These are phyloP conservation scores for Leucosporidium creatinivorum DNA, from an alignment of 768 basidiomycete species.

Conservation along the genomic window DNA sequence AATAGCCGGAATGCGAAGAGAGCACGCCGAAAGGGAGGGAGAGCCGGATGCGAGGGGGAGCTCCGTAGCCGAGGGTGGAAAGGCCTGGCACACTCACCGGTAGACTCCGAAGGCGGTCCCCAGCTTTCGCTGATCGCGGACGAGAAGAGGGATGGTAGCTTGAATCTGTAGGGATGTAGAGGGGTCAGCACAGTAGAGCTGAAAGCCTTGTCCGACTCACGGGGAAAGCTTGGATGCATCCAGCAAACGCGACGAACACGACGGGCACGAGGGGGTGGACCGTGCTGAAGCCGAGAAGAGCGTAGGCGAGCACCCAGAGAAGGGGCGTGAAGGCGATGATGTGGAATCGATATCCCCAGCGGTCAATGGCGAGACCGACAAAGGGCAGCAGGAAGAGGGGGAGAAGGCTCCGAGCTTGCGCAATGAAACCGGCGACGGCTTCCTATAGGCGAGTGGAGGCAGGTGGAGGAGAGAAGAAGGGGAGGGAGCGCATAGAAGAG, in stretches of 20 bases:
- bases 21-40: too few species aligned
- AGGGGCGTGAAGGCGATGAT: conserved; percentile 1
- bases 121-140: not conserved
- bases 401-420: not conserved
- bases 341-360: conserved; percentile 3
- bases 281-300: not conserved
- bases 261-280: not conserved
- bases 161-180: not conserved
- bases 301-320: not conserved
- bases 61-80: too few species aligned
- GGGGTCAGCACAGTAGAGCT: not conserved
- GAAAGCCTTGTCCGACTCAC: too few species aligned
- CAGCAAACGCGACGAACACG: not conserved
- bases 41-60: too few species aligned
- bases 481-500: not conserved
- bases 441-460: not conserved
- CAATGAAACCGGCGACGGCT: too few species aligned
- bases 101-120: not conserved
- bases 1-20: too few species aligned
- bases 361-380: not conserved
- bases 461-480: not conserved
- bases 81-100: too few species aligned
- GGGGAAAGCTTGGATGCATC: too few species aligned
- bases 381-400: not conserved
- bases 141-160: not conserved